Percentiles rank a stretch among this genome's conserved stretches.
Evolutionary conservation across 345 rosid species (phyloP).

Genomic region (Diplotaxis tenuifolia): DNA sequence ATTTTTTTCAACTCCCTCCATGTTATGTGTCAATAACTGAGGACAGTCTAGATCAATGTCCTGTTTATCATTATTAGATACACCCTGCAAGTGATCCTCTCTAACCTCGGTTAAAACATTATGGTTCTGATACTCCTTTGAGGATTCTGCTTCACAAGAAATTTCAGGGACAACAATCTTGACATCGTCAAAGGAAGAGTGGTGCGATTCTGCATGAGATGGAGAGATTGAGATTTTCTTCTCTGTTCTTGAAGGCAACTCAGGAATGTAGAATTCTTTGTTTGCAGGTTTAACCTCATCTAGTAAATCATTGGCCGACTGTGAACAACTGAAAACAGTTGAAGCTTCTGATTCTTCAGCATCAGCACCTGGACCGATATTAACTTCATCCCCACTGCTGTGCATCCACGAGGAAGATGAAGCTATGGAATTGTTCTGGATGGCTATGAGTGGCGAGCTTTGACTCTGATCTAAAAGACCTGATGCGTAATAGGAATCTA

Average conservation of each 20-base stretch:
- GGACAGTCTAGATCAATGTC: constrained; percentile 53
- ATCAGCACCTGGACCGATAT: constrained; percentile 49
- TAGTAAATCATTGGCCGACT: constrained; percentile 57
- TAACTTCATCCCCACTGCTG: constrained; percentile 66
- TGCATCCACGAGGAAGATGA: constrained; percentile 67
- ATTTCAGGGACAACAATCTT: constrained; percentile 53
- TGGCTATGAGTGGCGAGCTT: constrained; percentile 52
- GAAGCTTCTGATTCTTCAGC: constrained; percentile 84
- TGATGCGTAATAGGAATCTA: constrained; percentile 85
- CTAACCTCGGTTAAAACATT: constrained; percentile 35
- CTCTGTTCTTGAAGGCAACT: constrained; percentile 48
- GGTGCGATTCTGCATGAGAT: constrained; percentile 59
- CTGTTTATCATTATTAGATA: constrained; percentile 45
- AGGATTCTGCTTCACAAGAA: constrained; percentile 54
- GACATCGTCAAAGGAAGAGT: constrained; percentile 51
- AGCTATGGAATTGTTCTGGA: constrained; percentile 53
- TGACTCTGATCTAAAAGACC: constrained; percentile 85
- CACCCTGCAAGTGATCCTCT: constrained; percentile 52
- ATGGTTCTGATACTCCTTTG: constrained; percentile 47
- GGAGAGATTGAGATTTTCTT: constrained; percentile 58
- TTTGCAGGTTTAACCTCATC: constrained; percentile 43
- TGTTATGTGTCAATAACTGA: constrained; percentile 43
- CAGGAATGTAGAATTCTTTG: constrained; percentile 50
- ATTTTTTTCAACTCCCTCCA: constrained; percentile 43
- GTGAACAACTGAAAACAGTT: constrained; percentile 52